phyloP scores from a whole-genome alignment of 768 basidiomycete species.

The Russula sp. region DNA sequence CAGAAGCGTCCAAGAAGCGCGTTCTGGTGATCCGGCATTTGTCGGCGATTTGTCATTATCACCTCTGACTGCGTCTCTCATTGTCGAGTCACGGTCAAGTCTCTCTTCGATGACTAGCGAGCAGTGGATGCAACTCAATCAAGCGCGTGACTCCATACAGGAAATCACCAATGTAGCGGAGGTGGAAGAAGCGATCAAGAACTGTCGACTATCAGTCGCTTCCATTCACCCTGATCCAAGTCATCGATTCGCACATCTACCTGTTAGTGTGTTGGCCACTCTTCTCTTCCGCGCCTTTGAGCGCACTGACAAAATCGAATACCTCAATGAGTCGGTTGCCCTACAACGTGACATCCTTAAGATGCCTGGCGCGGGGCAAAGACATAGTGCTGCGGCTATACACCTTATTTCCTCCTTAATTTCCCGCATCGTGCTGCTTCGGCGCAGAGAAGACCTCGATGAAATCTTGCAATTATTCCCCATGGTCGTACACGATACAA shows the following conservation, averaged over 20 bases:
- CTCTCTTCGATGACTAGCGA: neutral
- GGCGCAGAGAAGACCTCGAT: neutral
- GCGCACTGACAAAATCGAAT: neutral
- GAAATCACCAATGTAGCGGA: neutral
- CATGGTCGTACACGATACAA: too few relatives aligned
- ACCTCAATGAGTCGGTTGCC: neutral
- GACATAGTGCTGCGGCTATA: neutral
- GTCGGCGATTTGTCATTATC: neutral
- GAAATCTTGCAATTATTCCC: neutral
- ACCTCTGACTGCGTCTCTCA: neutral
- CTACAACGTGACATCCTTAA: neutral
- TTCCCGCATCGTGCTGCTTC: neutral
- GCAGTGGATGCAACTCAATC: neutral
- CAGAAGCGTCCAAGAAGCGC: neutral
- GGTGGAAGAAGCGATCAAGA: neutral
- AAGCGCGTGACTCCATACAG: neutral
- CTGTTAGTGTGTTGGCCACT: fast-evolving
- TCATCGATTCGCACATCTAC: neutral
- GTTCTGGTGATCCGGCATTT: neutral
- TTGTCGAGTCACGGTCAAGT: neutral
- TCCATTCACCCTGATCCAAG: neutral
- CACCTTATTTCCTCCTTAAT: neutral
- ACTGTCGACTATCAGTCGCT: neutral
- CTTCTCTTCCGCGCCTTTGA: neutral
- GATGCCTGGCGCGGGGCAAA: neutral